Percentiles rank a stretch among this genome's conserved stretches.
phyloP scores from a whole-genome alignment of 345 rosid genomes.

The Pistacia integerrima region DNA sequence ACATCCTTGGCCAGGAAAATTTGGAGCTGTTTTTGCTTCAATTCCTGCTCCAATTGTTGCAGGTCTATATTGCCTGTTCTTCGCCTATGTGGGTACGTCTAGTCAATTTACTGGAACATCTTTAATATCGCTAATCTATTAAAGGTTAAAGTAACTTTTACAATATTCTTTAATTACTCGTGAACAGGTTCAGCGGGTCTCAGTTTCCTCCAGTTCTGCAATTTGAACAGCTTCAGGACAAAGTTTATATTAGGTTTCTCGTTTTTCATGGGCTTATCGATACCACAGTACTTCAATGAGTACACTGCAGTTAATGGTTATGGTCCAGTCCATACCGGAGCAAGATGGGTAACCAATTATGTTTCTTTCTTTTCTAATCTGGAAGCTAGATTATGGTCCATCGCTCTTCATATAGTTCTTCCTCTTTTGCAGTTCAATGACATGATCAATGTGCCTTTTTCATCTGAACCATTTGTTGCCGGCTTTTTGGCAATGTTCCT shows the following conservation, averaged over 20 bases:
- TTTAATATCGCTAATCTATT: neutral
- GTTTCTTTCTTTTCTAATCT: slow-evolving; percentile 14
- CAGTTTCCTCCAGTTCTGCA: slow-evolving; percentile 84
- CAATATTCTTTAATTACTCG: neutral
- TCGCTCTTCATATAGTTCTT: neutral
- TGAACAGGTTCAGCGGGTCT: slow-evolving; percentile 72
- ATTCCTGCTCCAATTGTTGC: slow-evolving; percentile 83
- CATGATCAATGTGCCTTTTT: slow-evolving; percentile 90
- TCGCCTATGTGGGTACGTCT: slow-evolving; percentile 79
- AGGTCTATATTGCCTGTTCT: slow-evolving; percentile 71
- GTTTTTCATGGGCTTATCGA: slow-evolving; percentile 77
- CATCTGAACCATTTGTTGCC: slow-evolving; percentile 85
- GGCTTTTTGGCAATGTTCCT: slow-evolving; percentile 71
- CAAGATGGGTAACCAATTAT: slow-evolving; percentile 59
- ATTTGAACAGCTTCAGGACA: slow-evolving; percentile 80
- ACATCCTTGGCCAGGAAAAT: slow-evolving; percentile 54
- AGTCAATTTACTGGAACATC: neutral
- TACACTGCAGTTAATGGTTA: slow-evolving; percentile 51
- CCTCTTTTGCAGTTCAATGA: slow-evolving; percentile 79
- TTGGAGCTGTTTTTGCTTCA: slow-evolving; percentile 88
- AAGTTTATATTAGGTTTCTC: slow-evolving; percentile 84
- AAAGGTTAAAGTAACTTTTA: neutral
- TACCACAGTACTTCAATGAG: slow-evolving; percentile 89
- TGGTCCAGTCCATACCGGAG: slow-evolving; percentile 63
- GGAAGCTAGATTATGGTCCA: neutral